These are phyloP conservation scores for Climacium dendroides DNA, from an alignment of 225 moss, liverwort and hornwort species.

Conservation along the genomic window DNA sequence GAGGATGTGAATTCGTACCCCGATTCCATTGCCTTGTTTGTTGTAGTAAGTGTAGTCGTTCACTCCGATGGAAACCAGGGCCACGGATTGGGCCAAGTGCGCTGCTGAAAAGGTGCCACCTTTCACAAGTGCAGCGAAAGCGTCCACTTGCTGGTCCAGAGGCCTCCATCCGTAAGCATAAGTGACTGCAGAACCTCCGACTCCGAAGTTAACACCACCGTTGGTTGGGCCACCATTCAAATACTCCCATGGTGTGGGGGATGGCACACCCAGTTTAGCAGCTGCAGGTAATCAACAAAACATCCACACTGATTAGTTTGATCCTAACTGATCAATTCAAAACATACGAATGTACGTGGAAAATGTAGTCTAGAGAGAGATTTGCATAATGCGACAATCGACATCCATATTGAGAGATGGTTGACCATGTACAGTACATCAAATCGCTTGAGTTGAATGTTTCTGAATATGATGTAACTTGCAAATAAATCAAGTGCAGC, in stretches of 20 bases:
- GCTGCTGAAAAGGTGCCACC: not conserved
- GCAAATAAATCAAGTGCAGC: not conserved
- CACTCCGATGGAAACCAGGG: conserved; percentile 36
- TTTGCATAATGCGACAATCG: not conserved
- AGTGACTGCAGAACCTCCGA: conserved; percentile 35
- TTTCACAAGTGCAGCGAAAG: conserved; percentile 15
- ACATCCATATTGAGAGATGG: not conserved
- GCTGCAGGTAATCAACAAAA: not conserved
- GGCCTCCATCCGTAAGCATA: conserved; percentile 24
- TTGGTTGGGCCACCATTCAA: conserved; percentile 7
- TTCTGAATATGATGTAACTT: not conserved
- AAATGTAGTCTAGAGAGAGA: not conserved
- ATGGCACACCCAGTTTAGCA: conserved; percentile 27
- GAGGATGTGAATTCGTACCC: not conserved
- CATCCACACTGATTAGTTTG: not conserved
- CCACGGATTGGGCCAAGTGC: conserved; percentile 27
- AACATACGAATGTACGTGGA: not conserved
- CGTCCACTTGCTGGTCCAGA: conserved; percentile 35
- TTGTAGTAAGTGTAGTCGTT: conserved; percentile 48
- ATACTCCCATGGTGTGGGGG: conserved; percentile 39
- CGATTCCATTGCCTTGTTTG: conserved; percentile 3
- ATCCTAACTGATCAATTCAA: not conserved
- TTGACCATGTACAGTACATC: not conserved
- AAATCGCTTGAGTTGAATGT: not conserved
- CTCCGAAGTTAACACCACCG: conserved; percentile 41